These are phyloP conservation scores for Geotrichum candidum DNA, from an alignment of 1,139 yeast genomes.

Conservation along the genomic window DNA sequence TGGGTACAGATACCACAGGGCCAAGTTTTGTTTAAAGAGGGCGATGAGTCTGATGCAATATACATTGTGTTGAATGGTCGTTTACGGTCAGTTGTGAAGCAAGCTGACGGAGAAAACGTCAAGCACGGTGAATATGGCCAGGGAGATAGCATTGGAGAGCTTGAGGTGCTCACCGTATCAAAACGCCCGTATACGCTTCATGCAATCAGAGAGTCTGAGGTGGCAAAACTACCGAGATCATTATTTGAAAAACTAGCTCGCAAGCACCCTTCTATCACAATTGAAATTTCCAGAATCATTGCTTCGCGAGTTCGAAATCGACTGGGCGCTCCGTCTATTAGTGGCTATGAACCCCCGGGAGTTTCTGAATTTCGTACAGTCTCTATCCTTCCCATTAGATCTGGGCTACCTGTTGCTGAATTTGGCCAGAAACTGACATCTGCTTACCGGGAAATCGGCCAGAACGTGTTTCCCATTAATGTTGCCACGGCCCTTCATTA, in stretches of 20 bases:
- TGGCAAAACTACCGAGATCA: slow-evolving; percentile 87
- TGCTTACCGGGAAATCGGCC: slow-evolving; percentile 67
- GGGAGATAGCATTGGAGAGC: slow-evolving; percentile 92
- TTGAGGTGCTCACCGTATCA: slow-evolving; percentile 85
- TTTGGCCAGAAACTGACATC: slow-evolving; percentile 69
- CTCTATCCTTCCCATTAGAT: slow-evolving; percentile 71
- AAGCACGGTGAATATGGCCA: slow-evolving; percentile 76
- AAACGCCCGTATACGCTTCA: slow-evolving; percentile 67
- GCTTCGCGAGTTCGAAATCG: slow-evolving; percentile 55
- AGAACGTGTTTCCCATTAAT: slow-evolving; percentile 69
- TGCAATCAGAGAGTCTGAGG: slow-evolving; percentile 89
- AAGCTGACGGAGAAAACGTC: slow-evolving; percentile 29
- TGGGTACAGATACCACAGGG: slow-evolving; percentile 94
- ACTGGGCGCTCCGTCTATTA: slow-evolving; percentile 20
- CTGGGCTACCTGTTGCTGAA: slow-evolving; percentile 76
- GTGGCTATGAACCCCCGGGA: slow-evolving; percentile 9
- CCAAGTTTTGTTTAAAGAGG: slow-evolving; percentile 69
- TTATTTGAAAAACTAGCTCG: slow-evolving; percentile 78
- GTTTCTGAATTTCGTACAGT: slow-evolving; percentile 57
- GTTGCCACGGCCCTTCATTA: slow-evolving; percentile 76
- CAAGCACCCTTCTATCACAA: slow-evolving; percentile 84
- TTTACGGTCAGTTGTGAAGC: slow-evolving; percentile 54
- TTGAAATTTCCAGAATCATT: slow-evolving; percentile 80
- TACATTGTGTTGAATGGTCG: slow-evolving; percentile 90
- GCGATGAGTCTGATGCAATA: slow-evolving; percentile 85